Conservation (phyloP, 2,329 filamentous ascomycete species). For the Pseudogymnoascus sp. region DNA sequence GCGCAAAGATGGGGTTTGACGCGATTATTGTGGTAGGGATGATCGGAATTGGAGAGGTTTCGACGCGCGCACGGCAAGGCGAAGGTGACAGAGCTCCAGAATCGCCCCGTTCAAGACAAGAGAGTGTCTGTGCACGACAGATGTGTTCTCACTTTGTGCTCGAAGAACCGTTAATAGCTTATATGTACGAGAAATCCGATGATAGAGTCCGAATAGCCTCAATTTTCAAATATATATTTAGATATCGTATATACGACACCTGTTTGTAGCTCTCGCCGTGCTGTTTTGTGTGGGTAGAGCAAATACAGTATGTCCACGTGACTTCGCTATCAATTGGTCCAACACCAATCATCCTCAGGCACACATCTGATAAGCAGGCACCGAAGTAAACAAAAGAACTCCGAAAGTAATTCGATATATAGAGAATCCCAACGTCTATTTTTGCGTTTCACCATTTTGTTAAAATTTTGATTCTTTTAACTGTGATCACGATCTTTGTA, state of each 20-base stretch:
- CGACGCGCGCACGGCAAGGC: constrained; percentile 4
- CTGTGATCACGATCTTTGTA: background rate
- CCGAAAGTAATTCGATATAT: constrained; percentile 2
- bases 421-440: background rate
- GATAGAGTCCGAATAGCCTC: constrained; percentile 6
- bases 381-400: constrained; percentile 1
- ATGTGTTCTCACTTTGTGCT: constrained; percentile 1
- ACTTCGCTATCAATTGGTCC: background rate
- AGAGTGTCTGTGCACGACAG: constrained; percentile 2
- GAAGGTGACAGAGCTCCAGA: constrained; percentile 6
- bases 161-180: background rate
- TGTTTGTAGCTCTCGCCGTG: background rate
- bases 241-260: background rate
- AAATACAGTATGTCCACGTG: background rate
- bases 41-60: constrained; percentile 6
- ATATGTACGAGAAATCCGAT: background rate
- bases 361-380: constrained; percentile 7
- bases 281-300: background rate
- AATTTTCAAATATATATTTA: background rate
- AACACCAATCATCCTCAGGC: background rate
- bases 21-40: constrained; percentile 8
- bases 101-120: background rate
- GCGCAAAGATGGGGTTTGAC: constrained; percentile 7
- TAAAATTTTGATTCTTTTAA: background rate
- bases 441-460: background rate